Percentiles rank a stretch among this genome's conserved stretches.
Evolutionary conservation across 2,329 filamentous ascomycete genomes (phyloP).

Genomic region (Aspergillus brasiliensis): DNA sequence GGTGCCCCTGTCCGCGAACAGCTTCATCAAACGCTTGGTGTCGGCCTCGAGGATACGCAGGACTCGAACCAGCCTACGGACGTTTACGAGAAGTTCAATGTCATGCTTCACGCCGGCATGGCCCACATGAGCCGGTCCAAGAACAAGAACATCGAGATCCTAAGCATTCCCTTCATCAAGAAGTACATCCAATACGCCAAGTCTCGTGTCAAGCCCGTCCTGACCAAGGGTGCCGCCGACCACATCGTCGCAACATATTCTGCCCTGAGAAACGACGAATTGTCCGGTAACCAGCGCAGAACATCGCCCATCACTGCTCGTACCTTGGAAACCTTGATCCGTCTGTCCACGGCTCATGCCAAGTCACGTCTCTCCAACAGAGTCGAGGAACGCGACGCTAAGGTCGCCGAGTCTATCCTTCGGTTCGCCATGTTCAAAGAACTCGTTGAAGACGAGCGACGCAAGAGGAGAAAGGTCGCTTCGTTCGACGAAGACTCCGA

Average conservation of each 20-base stretch:
- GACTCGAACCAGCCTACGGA: conserved; percentile 75
- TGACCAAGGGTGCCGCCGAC: conserved; percentile 89
- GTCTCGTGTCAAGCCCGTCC: conserved; percentile 80
- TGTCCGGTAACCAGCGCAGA: conserved; percentile 89
- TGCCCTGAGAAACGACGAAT: conserved; percentile 89
- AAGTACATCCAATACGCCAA: conserved; percentile 99
- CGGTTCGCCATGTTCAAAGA: conserved; percentile 98
- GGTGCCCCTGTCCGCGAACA: conserved; percentile 92
- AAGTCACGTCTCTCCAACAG: conserved; percentile 85
- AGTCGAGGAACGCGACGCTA: conserved; percentile 86
- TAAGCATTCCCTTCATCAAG: conserved; percentile 98
- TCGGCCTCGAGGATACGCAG: conserved; percentile 77
- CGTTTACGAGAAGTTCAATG: conserved; percentile 94
- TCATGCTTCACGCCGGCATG: conserved; percentile 92
- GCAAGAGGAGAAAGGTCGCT: conserved; percentile 79
- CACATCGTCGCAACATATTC: conserved; percentile 92
- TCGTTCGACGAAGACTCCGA: conserved; percentile 63
- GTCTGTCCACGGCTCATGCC: conserved; percentile 92
- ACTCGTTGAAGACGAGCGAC: conserved; percentile 74
- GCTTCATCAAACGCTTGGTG: conserved; percentile 77
- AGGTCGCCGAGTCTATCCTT: conserved; percentile 84
- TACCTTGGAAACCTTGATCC: conserved; percentile 97
- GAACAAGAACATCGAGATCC: conserved; percentile 77
- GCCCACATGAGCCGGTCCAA: conserved; percentile 74
- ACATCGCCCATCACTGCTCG: conserved; percentile 95